These are phyloP conservation scores for Wickerhamomyces rabaulensis DNA, from an alignment of 805 yeast genomes.

Conservation along the genomic window DNA sequence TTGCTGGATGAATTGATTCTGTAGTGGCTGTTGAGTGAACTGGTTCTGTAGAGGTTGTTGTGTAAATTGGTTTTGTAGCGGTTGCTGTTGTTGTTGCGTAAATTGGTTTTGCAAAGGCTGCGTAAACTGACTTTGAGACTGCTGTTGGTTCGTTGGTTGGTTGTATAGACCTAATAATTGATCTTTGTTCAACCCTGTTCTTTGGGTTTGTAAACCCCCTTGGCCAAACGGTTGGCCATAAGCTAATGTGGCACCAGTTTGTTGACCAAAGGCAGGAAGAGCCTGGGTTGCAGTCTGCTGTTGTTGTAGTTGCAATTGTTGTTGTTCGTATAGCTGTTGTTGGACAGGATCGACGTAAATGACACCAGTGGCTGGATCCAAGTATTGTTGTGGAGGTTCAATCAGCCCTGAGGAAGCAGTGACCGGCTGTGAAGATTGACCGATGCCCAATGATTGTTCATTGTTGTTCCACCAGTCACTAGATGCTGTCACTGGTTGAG, in stretches of 20 bases:
- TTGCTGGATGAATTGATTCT: slow-evolving; percentile 5
- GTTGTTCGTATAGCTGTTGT: slow-evolving; percentile 32
- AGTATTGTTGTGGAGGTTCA: slow-evolving; percentile 58
- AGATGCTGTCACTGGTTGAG: slow-evolving; percentile 3
- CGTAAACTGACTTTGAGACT: slow-evolving; percentile 8
- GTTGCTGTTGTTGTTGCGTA: slow-evolving; percentile 8
- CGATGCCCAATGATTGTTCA: slow-evolving; percentile 15
- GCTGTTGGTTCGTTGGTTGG: slow-evolving; percentile 31
- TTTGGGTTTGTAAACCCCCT: slow-evolving; percentile 4
- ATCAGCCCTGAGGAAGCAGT: slow-evolving; percentile 22
- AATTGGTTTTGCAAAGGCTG: neutral
- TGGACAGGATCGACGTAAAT: slow-evolving; percentile 66
- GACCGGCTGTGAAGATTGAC: slow-evolving; percentile 4
- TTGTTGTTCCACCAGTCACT: slow-evolving; percentile 19
- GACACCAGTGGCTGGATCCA: slow-evolving; percentile 68
- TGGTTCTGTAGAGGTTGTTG: slow-evolving; percentile 4
- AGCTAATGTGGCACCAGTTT: slow-evolving; percentile 6
- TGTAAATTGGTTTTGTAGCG: slow-evolving; percentile 3
- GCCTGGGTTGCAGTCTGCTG: slow-evolving; percentile 5
- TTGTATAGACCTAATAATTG: slow-evolving; percentile 27
- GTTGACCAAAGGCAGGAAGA: neutral
- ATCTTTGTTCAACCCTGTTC: slow-evolving; percentile 16
- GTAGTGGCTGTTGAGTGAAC: neutral
- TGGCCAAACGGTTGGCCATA: slow-evolving; percentile 2
- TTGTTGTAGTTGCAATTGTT: slow-evolving; percentile 18